A percentile compares a stretch with the other conserved stretches of the same genome.
Evolutionary conservation across 75 land plant genomes (phyloP).

Genomic region (Pinus taeda): DNA sequence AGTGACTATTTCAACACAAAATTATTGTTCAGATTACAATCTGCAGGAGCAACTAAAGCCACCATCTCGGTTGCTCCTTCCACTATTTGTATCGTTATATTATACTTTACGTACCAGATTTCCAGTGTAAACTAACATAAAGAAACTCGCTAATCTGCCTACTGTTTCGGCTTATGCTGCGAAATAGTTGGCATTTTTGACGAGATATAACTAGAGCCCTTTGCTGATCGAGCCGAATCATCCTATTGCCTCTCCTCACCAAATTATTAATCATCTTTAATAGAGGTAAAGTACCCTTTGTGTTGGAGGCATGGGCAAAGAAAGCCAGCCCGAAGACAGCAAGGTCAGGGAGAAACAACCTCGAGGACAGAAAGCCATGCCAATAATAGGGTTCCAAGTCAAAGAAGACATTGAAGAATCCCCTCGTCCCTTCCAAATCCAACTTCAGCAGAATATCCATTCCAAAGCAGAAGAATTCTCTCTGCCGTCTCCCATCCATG

Average conservation of each 20-base stretch:
- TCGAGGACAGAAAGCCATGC: slow-evolving; percentile 97
- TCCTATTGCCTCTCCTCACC: slow-evolving; percentile 37
- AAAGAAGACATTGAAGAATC: slow-evolving; percentile 94
- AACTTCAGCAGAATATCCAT: slow-evolving; percentile 96
- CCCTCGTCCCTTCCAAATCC: slow-evolving; percentile 80
- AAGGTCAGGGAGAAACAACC: slow-evolving; percentile 82
- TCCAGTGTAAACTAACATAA: not conserved
- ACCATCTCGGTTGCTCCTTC: not conserved
- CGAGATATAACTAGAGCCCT: not conserved
- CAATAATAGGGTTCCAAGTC: slow-evolving; percentile 87
- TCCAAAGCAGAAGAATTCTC: slow-evolving; percentile 98
- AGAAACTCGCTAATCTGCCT: not conserved
- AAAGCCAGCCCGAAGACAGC: slow-evolving; percentile 65
- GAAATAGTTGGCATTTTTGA: not conserved
- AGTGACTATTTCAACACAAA: not conserved
- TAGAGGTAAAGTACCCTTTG: slow-evolving; percentile 73
- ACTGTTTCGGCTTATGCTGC: not conserved
- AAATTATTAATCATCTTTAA: slow-evolving; percentile 65
- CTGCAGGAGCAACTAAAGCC: not conserved
- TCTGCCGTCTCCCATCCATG: slow-evolving; percentile 75
- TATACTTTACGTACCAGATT: not conserved
- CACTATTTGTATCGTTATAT: not conserved
- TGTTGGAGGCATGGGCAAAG: slow-evolving; percentile 68
- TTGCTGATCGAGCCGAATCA: not conserved
- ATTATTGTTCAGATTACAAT: not conserved